Base-by-base conservation (phyloP, 1,284 basidiomycete species). In the Rhodotorula sp. region DNA sequence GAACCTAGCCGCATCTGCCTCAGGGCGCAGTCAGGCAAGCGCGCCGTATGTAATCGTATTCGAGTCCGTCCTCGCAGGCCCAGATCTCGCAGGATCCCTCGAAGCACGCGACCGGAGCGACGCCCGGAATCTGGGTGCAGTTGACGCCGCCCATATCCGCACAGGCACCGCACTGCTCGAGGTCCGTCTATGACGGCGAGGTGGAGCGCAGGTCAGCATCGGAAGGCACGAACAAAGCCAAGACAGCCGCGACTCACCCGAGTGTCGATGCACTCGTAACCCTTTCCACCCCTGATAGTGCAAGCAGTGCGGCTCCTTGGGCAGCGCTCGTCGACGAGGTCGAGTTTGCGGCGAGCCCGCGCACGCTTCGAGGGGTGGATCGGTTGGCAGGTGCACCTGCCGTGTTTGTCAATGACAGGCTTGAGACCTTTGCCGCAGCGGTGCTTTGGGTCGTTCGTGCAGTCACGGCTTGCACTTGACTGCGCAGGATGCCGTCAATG, bases 111-210 rank as follows among this genome's bases (percentile, higher is more conserved):
- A 57, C 68, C 15, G 71, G 61, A 10, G 20, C 58, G 15, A 72
- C 76, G 48, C 68, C 68, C 7, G 51, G n/a, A 59, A 76, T 48
- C 8, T 66, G 58, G 23, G 76, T 76, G 75, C 77, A 76, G 68
- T 78, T 75, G 21, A 68, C 65, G 16, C 76, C 74, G n/a, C 64
- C 60, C 6, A 7, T 4, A 23, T 64, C 49, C n/a, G 72, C 66
- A 64, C 71, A 67, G 47, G 54, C 76, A 39, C 72, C 72, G 62
- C 68, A 73, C 48, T 70, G 65, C 59, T 68, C 71, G 34, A 70
- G 43, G 63, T 67, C 68, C 48, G 63, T 39, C 62, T 65, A 48
- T 29, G 29, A 29, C 29, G 29, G 29, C 29, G 29, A 29, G 6
- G 20, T 2, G 21, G 1, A 18, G 39, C n/a, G 4, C 34, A 26